A percentile compares a stretch with the other conserved stretches of the same genome.
These are phyloP conservation scores for Talaromyces sp. DNA, from an alignment of 2,329 filamentous ascomycete species.

Conservation along the genomic window DNA sequence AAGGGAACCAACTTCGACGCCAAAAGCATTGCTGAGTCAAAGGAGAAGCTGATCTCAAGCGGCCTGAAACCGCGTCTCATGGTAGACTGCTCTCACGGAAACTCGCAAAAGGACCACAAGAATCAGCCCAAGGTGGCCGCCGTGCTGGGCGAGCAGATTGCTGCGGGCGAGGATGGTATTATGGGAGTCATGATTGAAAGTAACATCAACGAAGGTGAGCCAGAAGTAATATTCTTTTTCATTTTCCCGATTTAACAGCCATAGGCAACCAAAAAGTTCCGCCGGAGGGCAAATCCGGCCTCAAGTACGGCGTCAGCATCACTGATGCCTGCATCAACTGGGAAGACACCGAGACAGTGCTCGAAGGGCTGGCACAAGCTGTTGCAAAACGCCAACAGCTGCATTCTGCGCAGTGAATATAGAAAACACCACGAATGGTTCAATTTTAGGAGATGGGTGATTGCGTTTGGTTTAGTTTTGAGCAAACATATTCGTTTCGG, in stretches of 20 bases:
- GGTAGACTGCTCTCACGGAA: constrained; percentile 98
- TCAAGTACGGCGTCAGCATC: constrained; percentile 93
- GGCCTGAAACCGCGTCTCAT: constrained; percentile 75
- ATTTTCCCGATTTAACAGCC: constrained; percentile 8
- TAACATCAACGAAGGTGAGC: constrained; percentile 84
- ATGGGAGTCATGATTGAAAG: constrained; percentile 99
- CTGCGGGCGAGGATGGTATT: constrained; percentile 75
- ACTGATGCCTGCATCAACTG: constrained; percentile 96
- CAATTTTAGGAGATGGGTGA: background rate
- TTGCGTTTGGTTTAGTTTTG: background rate
- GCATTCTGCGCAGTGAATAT: constrained; percentile 16
- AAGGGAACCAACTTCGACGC: constrained; percentile 93
- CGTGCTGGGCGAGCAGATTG: constrained; percentile 76
- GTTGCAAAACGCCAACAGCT: constrained; percentile 67
- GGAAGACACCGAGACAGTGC: constrained; percentile 78
- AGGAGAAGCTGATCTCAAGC: constrained; percentile 70
- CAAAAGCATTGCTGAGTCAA: constrained; percentile 76
- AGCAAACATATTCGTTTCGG: background rate
- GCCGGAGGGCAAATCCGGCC: constrained; percentile 72
- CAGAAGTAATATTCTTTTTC: background rate
- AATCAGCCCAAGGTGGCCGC: constrained; percentile 94
- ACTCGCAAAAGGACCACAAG: constrained; percentile 91
- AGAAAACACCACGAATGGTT: background rate
- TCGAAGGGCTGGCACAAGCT: constrained; percentile 73
- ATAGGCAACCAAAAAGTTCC: constrained; percentile 84